Conservation (phyloP, 2,329 filamentous ascomycete genomes). For the Achaetomium macrosporum region DNA sequence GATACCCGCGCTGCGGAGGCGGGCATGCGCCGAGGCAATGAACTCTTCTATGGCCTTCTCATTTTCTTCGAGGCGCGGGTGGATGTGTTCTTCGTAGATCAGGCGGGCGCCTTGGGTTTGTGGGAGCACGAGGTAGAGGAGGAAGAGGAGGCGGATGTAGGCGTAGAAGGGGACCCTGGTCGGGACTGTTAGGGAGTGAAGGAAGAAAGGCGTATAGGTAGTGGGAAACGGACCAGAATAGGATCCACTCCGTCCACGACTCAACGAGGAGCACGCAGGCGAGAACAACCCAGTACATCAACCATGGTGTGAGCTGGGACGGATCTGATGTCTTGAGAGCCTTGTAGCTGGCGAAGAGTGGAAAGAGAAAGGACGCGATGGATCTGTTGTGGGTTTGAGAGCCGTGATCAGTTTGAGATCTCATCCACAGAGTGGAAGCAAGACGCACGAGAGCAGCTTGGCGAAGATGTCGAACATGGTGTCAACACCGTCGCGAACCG, state of each 20-base stretch:
- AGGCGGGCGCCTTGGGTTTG: slow-evolving; percentile 89
- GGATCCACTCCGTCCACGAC: slow-evolving; percentile 80
- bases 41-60: slow-evolving; percentile 85
- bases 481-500: background rate
- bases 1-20: slow-evolving; percentile 69
- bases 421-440: slow-evolving; percentile 17
- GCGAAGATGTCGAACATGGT: slow-evolving; percentile 69
- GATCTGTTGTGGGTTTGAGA: slow-evolving; percentile 49
- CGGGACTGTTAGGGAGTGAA: background rate
- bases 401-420: background rate
- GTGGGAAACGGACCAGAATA: slow-evolving; percentile 58
- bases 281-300: slow-evolving; percentile 98
- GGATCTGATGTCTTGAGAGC: slow-evolving; percentile 89
- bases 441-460: slow-evolving; percentile 68
- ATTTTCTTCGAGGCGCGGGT: slow-evolving; percentile 83
- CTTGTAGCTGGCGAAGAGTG: slow-evolving; percentile 96
- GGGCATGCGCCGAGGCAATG: slow-evolving; percentile 75
- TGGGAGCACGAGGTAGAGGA: slow-evolving; percentile 93
- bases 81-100: slow-evolving; percentile 77
- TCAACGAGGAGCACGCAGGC: slow-evolving; percentile 76
- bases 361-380: slow-evolving; percentile 83
- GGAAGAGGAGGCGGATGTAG: slow-evolving; percentile 78
- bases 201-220: background rate
- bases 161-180: slow-evolving; percentile 83
- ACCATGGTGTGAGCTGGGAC: slow-evolving; percentile 87